Evolutionary conservation across 2,329 filamentous ascomycete genomes (phyloP).

Genomic region (Furcasterigmium furcatum): DNA sequence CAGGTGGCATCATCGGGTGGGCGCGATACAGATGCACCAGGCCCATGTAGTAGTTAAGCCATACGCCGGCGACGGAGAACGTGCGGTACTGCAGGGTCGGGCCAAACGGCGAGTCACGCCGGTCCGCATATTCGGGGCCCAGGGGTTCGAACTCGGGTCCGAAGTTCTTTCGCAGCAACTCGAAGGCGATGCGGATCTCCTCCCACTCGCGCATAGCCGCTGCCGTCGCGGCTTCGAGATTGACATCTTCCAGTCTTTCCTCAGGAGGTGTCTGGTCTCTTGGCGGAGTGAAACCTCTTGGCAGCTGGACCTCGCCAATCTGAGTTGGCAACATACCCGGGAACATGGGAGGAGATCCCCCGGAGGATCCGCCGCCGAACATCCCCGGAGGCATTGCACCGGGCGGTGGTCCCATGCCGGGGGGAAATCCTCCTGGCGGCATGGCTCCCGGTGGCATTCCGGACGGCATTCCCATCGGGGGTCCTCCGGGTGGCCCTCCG

Average conservation of each 20-base stretch:
- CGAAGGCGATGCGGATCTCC: constrained; percentile 68
- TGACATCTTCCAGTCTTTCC: constrained; percentile 45
- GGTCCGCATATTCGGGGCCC: constrained; percentile 61
- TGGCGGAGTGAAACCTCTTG: constrained; percentile 53
- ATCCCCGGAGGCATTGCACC: constrained; percentile 9
- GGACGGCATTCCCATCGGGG: not conserved
- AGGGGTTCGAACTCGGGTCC: constrained; percentile 76
- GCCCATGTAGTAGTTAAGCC: constrained; percentile 84
- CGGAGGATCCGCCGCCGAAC: constrained; percentile 13
- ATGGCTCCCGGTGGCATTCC: constrained; percentile 1
- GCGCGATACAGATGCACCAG: constrained; percentile 78
- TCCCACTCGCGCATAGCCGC: constrained; percentile 78
- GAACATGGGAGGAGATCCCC: constrained; percentile 42
- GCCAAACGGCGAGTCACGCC: constrained; percentile 72
- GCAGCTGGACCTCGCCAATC: constrained; percentile 44
- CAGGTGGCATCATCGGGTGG: constrained; percentile 87
- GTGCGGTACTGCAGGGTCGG: constrained; percentile 77
- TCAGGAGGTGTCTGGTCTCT: constrained; percentile 37
- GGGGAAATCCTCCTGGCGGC: constrained; percentile 1
- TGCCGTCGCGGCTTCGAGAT: constrained; percentile 62
- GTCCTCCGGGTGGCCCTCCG: not conserved
- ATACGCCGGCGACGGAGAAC: constrained; percentile 82
- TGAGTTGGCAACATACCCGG: constrained; percentile 51
- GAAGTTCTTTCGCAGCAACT: constrained; percentile 61
- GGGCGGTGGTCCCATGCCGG: not conserved